Evolutionary conservation across 1,284 basidiomycete species (phyloP).

Genomic region (Fomes fomentarius): DNA sequence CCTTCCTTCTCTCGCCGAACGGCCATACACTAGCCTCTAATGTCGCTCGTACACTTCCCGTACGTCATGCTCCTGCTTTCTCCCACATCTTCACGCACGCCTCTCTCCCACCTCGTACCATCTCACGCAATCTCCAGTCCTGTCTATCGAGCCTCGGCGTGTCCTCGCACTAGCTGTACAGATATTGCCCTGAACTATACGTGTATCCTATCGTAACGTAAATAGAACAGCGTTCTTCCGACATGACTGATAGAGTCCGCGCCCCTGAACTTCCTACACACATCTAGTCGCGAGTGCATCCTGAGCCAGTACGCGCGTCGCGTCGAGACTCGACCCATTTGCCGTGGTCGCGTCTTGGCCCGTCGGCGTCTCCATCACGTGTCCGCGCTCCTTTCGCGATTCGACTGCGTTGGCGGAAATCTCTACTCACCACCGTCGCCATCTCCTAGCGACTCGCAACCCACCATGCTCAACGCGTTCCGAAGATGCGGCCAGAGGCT

Average conservation of each 20-base stretch:
- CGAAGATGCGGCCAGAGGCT: constrained; percentile 37
- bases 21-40: constrained; percentile 15
- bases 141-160: background rate
- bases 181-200: background rate
- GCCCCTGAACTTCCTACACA: background rate
- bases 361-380: constrained; percentile 19
- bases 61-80: constrained; percentile 8
- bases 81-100: constrained; percentile 9
- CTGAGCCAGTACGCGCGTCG: background rate
- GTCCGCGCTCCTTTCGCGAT: constrained; percentile 8
- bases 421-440: background rate
- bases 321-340: constrained; percentile 6
- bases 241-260: background rate
- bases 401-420: constrained; percentile 6
- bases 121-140: background rate
- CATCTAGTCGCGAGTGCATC: background rate
- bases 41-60: constrained; percentile 3
- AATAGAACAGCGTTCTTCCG: background rate
- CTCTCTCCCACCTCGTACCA: background rate
- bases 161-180: background rate
- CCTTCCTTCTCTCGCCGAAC: constrained; percentile 18
- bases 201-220: background rate
- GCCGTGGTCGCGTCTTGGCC: background rate
- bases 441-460: background rate
- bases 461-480: constrained; percentile 30